Evolutionary conservation across 805 yeast genomes (phyloP), one percentile per base, ranked within the genome.

Genomic region (Naumovozyma castellii): DNA sequence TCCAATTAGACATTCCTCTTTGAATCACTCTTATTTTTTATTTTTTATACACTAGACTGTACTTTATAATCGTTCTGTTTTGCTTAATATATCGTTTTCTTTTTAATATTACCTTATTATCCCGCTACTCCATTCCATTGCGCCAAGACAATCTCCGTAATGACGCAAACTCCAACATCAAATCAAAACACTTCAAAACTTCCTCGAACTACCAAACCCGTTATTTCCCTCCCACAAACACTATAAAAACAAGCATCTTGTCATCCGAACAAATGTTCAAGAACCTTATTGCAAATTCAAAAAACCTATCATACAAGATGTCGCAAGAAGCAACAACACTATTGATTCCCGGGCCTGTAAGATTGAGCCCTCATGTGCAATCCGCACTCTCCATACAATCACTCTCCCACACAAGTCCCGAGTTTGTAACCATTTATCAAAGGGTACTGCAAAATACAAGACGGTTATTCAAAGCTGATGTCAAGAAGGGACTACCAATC

Each of bases 321-420:
- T 5, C 14, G 14, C 13, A 5, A 29, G 14, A 14, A 29, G 29
- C 18, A 22, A 51, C 50, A 17, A 54, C 73, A 35, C 57, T 76
- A 33, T 67, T 84, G 67, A 81, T 84, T 49, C 92, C 95, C 15
- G 95, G 95, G 30, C 94, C 95, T 44, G 79, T 85, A 56, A 85
- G 80, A 63, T 78, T 90, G 64, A 78, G 87, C 37, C 85, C 83
- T 48, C 73, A 68, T 37, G 97, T 88, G 36, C 75, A 83, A 52
- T 65, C 67, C 28, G 94, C 95, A 32, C 80, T 82, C 81, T 68
- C 84, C 31, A 78, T 83, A 32, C 92, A 88, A 30, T 78, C 95
- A 3, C 77, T 83, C 53, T 80, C 94, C n/a, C 97, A 88, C 64
- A 84, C 95, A 32, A 76, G 88, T 9, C 87, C 90, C 6, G 87